phyloP scores from a whole-genome alignment of 495 filamentous ascomycete species.

The Aspergillus wentii region DNA sequence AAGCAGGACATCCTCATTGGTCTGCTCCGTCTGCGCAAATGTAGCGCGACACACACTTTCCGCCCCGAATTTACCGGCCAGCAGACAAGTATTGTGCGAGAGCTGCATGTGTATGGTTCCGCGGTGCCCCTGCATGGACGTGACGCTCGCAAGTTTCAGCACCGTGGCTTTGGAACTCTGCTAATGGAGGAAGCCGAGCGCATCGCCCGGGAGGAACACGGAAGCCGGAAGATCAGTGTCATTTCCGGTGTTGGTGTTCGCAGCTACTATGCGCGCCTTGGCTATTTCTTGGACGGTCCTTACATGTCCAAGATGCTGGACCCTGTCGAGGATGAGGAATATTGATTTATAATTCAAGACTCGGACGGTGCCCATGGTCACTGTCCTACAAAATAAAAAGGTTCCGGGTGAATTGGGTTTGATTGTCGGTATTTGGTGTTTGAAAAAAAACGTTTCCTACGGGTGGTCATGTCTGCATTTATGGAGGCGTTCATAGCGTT shows the following conservation, averaged over 20 bases:
- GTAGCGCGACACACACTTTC: conserved; percentile 84
- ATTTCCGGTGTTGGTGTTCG: conserved; percentile 94
- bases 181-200: conserved; percentile 97
- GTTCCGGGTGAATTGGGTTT: no score
- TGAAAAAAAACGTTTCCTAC: no score
- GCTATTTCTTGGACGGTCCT: conserved; percentile 86
- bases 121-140: conserved; percentile 92
- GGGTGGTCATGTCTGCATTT: neutral
- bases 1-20: conserved; percentile 98
- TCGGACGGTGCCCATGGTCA: no score
- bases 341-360: no score
- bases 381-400: no score
- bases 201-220: conserved; percentile 90
- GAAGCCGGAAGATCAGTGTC: conserved; percentile 88
- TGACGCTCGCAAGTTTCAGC: conserved; percentile 94
- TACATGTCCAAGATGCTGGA: conserved; percentile 77
- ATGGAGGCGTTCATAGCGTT: neutral
- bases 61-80: conserved; percentile 80
- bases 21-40: conserved; percentile 84
- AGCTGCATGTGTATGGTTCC: conserved; percentile 94
- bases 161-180: conserved; percentile 93
- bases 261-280: conserved; percentile 87
- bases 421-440: neutral
- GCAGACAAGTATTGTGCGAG: conserved; percentile 85
- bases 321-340: conserved; percentile 41